Conservation (phyloP, 164 flowering plant genomes). For the Platanus orientalis region DNA sequence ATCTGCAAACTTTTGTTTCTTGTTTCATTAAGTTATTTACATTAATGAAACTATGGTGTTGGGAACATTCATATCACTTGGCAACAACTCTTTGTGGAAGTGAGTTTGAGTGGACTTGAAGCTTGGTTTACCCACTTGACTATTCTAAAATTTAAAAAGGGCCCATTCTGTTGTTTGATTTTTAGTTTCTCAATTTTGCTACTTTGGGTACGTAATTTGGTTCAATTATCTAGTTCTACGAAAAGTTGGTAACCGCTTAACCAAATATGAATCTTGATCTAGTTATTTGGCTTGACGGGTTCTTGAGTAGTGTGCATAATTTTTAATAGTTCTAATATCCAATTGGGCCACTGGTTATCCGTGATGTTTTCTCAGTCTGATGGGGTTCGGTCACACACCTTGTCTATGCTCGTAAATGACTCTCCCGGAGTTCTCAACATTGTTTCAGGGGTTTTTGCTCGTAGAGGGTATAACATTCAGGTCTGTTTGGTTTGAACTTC, state of each 20-base stretch:
- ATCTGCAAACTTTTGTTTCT: background rate
- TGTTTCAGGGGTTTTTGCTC: conserved; percentile 83
- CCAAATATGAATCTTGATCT: background rate
- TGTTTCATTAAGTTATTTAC: background rate
- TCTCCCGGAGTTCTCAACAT: conserved; percentile 91
- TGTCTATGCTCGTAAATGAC: conserved; percentile 85
- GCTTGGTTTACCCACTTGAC: too few relatives aligned
- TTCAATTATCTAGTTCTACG: background rate
- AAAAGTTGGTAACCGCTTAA: background rate
- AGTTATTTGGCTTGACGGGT: background rate
- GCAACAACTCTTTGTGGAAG: background rate
- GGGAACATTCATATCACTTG: too few relatives aligned
- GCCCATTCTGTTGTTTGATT: too few relatives aligned
- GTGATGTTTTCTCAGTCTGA: conserved; percentile 47
- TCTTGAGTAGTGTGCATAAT: too few relatives aligned
- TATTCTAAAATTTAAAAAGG: too few relatives aligned
- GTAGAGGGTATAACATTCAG: conserved; percentile 97
- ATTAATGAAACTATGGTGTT: too few relatives aligned
- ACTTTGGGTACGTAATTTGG: background rate
- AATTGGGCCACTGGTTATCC: background rate
- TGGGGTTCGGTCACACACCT: conserved; percentile 89
- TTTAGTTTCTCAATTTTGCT: background rate
- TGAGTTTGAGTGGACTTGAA: too few relatives aligned
- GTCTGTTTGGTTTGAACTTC: conserved; percentile 27
- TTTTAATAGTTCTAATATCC: conserved; percentile 1